Evolutionary conservation across 75 land plant species (phyloP).

Genomic region (Cunninghamia lanceolata): DNA sequence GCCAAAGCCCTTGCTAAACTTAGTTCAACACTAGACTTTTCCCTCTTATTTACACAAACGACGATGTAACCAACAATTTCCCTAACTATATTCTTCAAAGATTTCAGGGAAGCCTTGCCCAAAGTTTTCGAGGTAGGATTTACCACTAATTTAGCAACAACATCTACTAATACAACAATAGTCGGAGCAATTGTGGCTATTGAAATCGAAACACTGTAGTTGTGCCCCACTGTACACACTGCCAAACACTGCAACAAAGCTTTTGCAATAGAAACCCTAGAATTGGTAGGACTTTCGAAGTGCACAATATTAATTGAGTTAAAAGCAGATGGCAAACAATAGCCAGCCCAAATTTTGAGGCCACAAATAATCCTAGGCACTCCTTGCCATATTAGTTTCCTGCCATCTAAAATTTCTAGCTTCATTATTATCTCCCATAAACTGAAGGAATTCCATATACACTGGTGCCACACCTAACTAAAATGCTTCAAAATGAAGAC

Average conservation of each 20-base stretch:
- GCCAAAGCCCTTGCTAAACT: not conserved
- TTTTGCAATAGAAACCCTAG: not conserved
- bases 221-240: not conserved
- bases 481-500: conserved; percentile 58
- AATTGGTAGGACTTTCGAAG: too few relatives aligned
- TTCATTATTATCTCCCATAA: conserved; percentile 58
- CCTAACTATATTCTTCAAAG: not conserved
- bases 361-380: conserved; percentile 62
- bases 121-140: not conserved
- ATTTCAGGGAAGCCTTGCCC: not conserved
- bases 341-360: too few relatives aligned
- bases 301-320: too few relatives aligned
- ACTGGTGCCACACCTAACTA: conserved; percentile 63
- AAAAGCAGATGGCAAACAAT: too few relatives aligned
- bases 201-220: not conserved
- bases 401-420: conserved; percentile 46
- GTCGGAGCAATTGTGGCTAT: not conserved
- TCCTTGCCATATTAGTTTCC: conserved; percentile 61
- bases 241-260: not conserved
- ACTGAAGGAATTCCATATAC: conserved; percentile 68
- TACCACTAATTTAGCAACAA: not conserved
- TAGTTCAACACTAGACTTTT: not conserved
- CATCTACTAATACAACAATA: not conserved
- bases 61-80: not conserved
- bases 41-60: not conserved